Base-by-base conservation (phyloP, 2,329 filamentous ascomycete species). In the Fusarium citri region DNA sequence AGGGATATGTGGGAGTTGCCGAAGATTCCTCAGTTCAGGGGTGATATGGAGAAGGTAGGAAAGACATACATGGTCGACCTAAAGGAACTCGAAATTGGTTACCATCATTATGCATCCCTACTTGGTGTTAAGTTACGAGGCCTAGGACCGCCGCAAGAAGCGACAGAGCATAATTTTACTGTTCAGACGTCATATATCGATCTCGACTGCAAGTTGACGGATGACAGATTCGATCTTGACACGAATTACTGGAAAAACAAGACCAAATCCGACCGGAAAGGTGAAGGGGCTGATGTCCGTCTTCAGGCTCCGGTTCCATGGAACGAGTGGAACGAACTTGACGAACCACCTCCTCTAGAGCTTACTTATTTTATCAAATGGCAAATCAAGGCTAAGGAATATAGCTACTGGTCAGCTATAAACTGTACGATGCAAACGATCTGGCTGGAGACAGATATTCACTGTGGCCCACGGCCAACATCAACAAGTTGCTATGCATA, bases 1-100 rank as follows among this genome's bases (percentile, higher is more conserved):
- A 54, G 37, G 6, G 47, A 58, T 6, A 54, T 58, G 5, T 58
- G 48, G 55, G 48, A 37, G 4, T 26, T 58, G 9, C 34, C 34
- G 3, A 58, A 58, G 11, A 55, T 58, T 8, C 34, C 55, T 5
- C 47, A 18, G 10, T 8, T 23, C 2, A 54, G 11, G 20, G n/a
- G 20, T 4, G 20, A 16, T 7, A 4, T 16, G 40, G 6, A 16
- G 14, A 23, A 43, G 0, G 4, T 23, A 7, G 41, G 41, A 6
- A 2, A 43, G 20, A 23, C n/a, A 22, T 23, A 23, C 4, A 9
- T 6, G 3, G 8, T 43, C 5, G 8, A 43, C 16, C 41, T 2
- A 10, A 2, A 23, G 12, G n/a, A 3, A 4, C 41, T 43, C 1
- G 5, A 22, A 9, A 23, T 2, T 43, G 41, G 41, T 23, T 0